A percentile compares a stretch with the other conserved stretches of the same genome.
These are phyloP conservation scores for Cicer chorassanicum DNA, from an alignment of 306 rosid species.

Conservation along the genomic window DNA sequence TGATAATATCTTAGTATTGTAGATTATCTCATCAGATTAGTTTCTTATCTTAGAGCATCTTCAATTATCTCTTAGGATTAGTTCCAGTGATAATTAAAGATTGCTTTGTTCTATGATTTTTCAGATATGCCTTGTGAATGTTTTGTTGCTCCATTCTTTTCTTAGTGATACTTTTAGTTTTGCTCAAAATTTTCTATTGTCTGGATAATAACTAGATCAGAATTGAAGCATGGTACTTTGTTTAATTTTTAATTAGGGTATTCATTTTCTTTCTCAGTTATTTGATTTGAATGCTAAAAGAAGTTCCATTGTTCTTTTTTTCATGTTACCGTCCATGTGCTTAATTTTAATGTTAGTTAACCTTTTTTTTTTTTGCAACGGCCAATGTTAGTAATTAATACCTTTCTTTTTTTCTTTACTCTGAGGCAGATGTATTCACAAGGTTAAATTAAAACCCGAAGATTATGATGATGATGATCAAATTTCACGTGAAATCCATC, in stretches of 20 bases:
- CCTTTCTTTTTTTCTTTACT: slow-evolving; percentile 1
- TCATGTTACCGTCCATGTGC: slow-evolving; percentile 7
- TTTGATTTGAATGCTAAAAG: slow-evolving; percentile 29
- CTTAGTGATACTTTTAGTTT: not conserved
- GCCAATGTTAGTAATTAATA: too few relatives aligned
- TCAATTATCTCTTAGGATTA: not conserved
- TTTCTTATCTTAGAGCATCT: too few relatives aligned
- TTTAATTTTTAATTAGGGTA: not conserved
- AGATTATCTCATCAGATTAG: too few relatives aligned
- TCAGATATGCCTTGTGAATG: slow-evolving; percentile 10
- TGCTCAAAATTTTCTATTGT: not conserved
- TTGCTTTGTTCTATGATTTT: slow-evolving; percentile 5
- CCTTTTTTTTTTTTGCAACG: not conserved
- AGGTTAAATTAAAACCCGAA: slow-evolving; percentile 43
- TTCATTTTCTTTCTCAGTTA: slow-evolving; percentile 13
- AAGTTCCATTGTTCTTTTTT: not conserved
- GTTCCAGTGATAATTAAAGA: not conserved
- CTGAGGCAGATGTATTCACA: slow-evolving; percentile 49
- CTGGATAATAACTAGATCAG: slow-evolving; percentile 11
- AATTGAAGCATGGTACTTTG: slow-evolving; percentile 15
- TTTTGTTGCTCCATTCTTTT: slow-evolving; percentile 17
- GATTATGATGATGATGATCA: slow-evolving; percentile 39
- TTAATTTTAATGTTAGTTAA: not conserved
- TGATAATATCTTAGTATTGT: too few relatives aligned
- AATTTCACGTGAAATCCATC: slow-evolving; percentile 37